Evolutionary conservation across 1,139 yeast species (phyloP).

Genomic region (Tardiomyces depauwii): DNA sequence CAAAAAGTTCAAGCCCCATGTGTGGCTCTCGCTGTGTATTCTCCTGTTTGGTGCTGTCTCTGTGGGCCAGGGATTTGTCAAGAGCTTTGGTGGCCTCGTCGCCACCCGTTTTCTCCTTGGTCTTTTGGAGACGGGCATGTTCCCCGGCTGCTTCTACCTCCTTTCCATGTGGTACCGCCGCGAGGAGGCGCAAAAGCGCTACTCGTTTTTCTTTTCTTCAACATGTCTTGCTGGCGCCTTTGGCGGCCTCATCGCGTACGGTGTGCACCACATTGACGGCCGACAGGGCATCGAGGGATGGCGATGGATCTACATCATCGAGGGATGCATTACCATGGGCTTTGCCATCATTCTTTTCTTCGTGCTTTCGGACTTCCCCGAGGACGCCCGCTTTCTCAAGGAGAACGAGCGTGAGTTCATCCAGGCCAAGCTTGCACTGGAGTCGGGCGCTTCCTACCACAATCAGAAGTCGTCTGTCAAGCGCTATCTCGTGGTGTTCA

Average conservation of each 20-base stretch:
- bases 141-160: constrained; percentile 64
- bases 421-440: constrained; percentile 34
- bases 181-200: constrained; percentile 56
- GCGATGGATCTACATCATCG: constrained; percentile 68
- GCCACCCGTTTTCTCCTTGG: constrained; percentile 57
- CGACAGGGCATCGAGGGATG: constrained; percentile 42
- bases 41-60: constrained; percentile 51
- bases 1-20: constrained; percentile 50
- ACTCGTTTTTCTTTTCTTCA: constrained; percentile 56
- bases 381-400: constrained; percentile 40
- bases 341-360: constrained; percentile 52
- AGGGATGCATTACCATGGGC: constrained; percentile 59
- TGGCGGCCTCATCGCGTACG: constrained; percentile 66
- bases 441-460: constrained; percentile 30
- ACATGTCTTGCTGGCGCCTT: constrained; percentile 72
- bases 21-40: constrained; percentile 49
- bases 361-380: constrained; percentile 64
- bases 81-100: constrained; percentile 45
- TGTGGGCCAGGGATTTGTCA: constrained; percentile 55
- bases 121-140: constrained; percentile 55
- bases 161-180: constrained; percentile 44
- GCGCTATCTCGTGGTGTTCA: constrained; percentile 24
- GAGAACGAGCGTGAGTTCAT: constrained; percentile 31
- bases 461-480: constrained; percentile 22
- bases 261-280: constrained; percentile 41